A percentile compares a stretch with the other conserved stretches of the same genome.
Evolutionary conservation across 306 rosid genomes (phyloP).

Genomic region (Rubus parviflorus): DNA sequence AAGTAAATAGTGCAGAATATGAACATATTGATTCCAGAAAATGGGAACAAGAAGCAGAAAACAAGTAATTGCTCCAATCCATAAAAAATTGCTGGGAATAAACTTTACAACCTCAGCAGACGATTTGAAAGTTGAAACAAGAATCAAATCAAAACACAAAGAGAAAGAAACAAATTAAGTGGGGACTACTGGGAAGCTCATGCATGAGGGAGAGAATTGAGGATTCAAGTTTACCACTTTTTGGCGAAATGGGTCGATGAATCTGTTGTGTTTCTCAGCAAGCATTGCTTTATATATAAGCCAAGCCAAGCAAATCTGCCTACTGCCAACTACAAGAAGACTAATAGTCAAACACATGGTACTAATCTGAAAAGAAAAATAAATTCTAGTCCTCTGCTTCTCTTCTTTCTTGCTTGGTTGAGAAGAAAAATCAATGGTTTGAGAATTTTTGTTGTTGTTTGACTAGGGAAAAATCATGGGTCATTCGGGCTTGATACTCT

Average conservation of each 20-base stretch:
- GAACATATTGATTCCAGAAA: background rate
- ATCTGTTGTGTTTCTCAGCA: background rate
- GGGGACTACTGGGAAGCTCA: background rate
- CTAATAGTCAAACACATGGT: background rate
- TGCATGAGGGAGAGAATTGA: background rate
- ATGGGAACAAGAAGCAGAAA: background rate
- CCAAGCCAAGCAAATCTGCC: background rate
- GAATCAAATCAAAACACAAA: background rate
- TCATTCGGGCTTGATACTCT: background rate
- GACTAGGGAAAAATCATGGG: background rate
- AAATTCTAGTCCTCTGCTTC: background rate
- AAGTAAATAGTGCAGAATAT: background rate
- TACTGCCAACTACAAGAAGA: background rate
- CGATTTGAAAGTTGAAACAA: background rate
- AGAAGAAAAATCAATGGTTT: background rate
- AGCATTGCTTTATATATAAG: background rate
- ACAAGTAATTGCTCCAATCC: background rate
- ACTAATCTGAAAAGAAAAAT: background rate
- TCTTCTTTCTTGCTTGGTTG: background rate
- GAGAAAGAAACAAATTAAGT: background rate
- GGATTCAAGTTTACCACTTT: background rate
- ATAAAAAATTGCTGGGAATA: background rate
- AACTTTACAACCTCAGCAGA: background rate
- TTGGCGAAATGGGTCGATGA: background rate
- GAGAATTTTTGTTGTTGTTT: background rate